Conservation (phyloP, 306 rosid genomes). For the Vachellia collinsii region DNA sequence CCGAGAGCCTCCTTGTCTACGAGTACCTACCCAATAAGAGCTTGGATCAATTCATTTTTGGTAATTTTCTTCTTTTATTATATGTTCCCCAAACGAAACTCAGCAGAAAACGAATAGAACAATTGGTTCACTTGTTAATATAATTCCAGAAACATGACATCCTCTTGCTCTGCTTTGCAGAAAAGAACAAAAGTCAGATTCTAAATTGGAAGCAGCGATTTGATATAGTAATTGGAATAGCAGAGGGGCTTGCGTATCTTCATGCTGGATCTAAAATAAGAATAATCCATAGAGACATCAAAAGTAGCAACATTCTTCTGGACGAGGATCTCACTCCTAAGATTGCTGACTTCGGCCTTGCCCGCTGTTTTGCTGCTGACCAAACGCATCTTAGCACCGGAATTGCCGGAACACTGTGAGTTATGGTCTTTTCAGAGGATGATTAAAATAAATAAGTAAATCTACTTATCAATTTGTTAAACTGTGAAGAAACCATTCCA, state of each 20-base stretch:
- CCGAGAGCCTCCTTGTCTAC: constrained; percentile 88
- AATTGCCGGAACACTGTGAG: constrained; percentile 94
- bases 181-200: constrained; percentile 58
- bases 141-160: neutral
- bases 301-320: constrained; percentile 85
- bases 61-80: constrained; percentile 45
- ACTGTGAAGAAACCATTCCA: neutral
- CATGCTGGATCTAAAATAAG: constrained; percentile 68
- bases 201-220: constrained; percentile 76
- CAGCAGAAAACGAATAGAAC: neutral
- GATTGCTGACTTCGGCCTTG: constrained; percentile 91
- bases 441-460: no score
- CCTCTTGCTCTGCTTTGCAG: constrained; percentile 45
- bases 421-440: no score
- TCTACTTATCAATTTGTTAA: neutral
- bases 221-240: constrained; percentile 69
- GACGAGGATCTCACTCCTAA: constrained; percentile 78
- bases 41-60: constrained; percentile 78
- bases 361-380: constrained; percentile 75
- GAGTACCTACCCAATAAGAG: constrained; percentile 72
- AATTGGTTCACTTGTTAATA: neutral
- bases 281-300: constrained; percentile 90
- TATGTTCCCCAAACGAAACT: neutral
- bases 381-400: constrained; percentile 85
- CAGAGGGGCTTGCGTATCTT: constrained; percentile 89